Base-by-base conservation (phyloP, 2,329 filamentous ascomycete genomes). In the Monosporascus sp. region DNA sequence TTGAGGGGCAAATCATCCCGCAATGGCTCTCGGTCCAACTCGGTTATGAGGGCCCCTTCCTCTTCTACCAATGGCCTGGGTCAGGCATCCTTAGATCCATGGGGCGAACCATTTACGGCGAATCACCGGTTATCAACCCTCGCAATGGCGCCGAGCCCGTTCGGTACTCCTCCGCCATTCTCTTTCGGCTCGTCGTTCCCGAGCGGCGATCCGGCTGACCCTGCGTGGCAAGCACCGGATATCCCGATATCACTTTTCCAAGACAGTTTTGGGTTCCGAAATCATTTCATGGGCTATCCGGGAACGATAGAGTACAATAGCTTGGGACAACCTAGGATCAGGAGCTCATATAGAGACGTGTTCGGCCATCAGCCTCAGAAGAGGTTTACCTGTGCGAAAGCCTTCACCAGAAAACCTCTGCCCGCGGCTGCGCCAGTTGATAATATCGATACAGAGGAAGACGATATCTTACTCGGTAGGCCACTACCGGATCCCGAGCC, bases 231-330 rank as follows among this genome's bases (percentile, higher is more conserved):
- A 52, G 44, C 52, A 27, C 50, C 61, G 22, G 60, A 56, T 48
- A 60, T 56, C 55, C 61, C 38, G 58, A 59, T 18, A 57, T 65
- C 18, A 62, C 65, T 50, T 24, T 50, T 53, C 37, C 56, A 52
- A n/a, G 69, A 72, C 50, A 68, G 70, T 39, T 62, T 70, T 31
- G 58, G 70, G 0, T 55, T 65, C 25, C 59, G 60, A 3, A 49
- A 51, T 17, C 56, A 60, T 36, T 11, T 54, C 17, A 50, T 57
- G 53, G 58, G 55, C 24, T 53, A 57, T 18, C 39, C 55, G 1
- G 59, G 54, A 24, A 45, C 49, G 5, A 37, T 53, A 14, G 43
- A 52, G 43, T 52, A 46, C 11, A 45, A 51, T 15, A 49, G 53
- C 35, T 54, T 60, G 24, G 55, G 56, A 17, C 50, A 61, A 37